Conservation (phyloP, 139 green algal genomes). For the Trebouxia sp. region DNA sequence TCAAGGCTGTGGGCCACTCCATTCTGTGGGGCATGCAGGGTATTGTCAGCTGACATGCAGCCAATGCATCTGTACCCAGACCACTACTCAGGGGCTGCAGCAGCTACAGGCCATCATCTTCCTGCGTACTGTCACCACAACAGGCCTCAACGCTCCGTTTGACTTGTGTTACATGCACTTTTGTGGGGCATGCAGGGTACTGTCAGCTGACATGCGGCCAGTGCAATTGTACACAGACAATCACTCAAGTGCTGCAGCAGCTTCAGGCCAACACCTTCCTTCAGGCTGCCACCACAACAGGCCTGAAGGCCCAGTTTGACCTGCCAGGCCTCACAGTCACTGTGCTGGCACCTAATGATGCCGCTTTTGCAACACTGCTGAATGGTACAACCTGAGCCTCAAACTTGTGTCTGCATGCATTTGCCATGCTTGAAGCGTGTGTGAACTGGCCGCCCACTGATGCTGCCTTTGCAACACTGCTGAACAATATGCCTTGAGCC, state of each 20-base stretch:
- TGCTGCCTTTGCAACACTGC: no score
- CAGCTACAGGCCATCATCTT: conserved; percentile 30
- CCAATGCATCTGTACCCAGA: no score
- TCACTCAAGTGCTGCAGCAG: conserved; percentile 33
- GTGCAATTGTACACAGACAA: conserved; percentile 45
- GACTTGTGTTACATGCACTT: not conserved
- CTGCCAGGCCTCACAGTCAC: conserved; percentile 47
- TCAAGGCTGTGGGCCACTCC: no score
- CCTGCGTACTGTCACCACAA: conserved; percentile 25
- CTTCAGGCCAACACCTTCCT: conserved; percentile 40
- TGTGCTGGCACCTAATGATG: conserved; percentile 50
- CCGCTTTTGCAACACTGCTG: conserved; percentile 40
- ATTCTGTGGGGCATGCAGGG: no score
- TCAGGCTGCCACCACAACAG: conserved; percentile 23
- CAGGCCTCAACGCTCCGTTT: no score
- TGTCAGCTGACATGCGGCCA: conserved; percentile 51
- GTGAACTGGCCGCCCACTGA: no score
- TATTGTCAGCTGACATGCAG: no score
- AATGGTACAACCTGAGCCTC: not conserved
- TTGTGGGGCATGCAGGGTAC: conserved; percentile 40
- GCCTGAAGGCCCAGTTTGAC: conserved; percentile 37
- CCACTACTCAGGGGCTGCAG: no score
- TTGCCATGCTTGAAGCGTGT: no score
- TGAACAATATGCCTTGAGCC: no score
- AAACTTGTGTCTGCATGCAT: no score